A percentile compares a stretch with the other conserved stretches of the same genome.
Evolutionary conservation across 2,329 filamentous ascomycete genomes (phyloP).

Genomic region (Pseudofabraea citricarpa): DNA sequence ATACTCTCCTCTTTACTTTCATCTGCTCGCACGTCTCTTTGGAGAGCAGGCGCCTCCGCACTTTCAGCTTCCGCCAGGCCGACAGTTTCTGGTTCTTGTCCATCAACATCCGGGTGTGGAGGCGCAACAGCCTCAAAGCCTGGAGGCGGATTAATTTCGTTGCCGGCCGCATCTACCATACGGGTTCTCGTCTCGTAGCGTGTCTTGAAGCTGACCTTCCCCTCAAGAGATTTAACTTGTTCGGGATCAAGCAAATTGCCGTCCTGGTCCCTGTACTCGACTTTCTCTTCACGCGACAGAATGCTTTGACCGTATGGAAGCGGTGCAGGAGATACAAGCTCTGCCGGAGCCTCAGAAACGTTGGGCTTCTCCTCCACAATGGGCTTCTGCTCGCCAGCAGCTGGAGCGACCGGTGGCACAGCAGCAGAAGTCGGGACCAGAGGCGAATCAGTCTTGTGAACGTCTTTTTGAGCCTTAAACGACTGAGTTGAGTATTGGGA

Average conservation of each 20-base stretch:
- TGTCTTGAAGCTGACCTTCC: conserved; percentile 93
- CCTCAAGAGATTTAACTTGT: conserved; percentile 77
- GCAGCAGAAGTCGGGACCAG: conserved; percentile 22
- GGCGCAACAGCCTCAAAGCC: conserved; percentile 23
- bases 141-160: conserved; percentile 50
- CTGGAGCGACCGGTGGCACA: conserved; percentile 14
- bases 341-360: conserved; percentile 25
- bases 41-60: conserved; percentile 33
- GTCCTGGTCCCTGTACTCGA: conserved; percentile 93
- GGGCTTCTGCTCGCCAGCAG: conserved; percentile 21
- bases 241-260: conserved; percentile 83
- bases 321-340: conserved; percentile 17
- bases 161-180: conserved; percentile 73
- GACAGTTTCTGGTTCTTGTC: conserved; percentile 54
- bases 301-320: conserved; percentile 21
- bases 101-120: conserved; percentile 42
- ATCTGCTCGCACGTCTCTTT: conserved; percentile 42
- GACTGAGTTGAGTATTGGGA: conserved; percentile 28
- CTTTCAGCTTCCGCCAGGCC: conserved; percentile 28
- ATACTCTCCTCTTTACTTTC: conserved; percentile 55
- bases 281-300: conserved; percentile 61
- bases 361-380: conserved; percentile 18
- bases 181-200: conserved; percentile 93
- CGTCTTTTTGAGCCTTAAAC: conserved; percentile 16
- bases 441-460: conserved; percentile 25